Conservation (phyloP, 257 asterid genomes). For the Verbena officinalis region DNA sequence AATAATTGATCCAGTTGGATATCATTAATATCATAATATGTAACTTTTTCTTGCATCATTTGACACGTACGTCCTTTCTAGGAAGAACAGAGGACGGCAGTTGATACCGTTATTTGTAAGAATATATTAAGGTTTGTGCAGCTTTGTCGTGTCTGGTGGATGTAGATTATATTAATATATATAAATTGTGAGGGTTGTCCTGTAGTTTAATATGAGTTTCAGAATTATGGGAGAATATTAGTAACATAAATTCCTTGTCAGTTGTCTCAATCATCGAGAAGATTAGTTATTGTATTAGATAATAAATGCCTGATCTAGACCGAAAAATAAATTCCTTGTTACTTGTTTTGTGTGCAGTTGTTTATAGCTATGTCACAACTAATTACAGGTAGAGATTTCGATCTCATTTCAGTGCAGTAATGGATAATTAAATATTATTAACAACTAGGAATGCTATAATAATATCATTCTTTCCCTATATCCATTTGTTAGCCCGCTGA, state of each 20-base stretch:
- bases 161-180: too few relatives aligned
- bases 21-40: too few relatives aligned
- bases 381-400: neutral
- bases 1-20: too few relatives aligned
- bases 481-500: too few relatives aligned
- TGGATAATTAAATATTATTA: too few relatives aligned
- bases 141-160: slow-evolving; percentile 24
- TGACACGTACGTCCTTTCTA: neutral
- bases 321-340: neutral
- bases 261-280: too few relatives aligned
- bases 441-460: too few relatives aligned
- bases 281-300: too few relatives aligned
- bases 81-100: slow-evolving; percentile 27
- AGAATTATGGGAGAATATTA: slow-evolving; percentile 25
- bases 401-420: neutral
- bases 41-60: slow-evolving; percentile 10
- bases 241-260: too few relatives aligned
- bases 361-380: neutral
- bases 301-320: too few relatives aligned
- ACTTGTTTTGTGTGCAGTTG: slow-evolving; percentile 30
- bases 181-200: neutral
- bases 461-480: too few relatives aligned
- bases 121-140: neutral
- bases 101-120: slow-evolving; percentile 16
- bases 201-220: slow-evolving; percentile 9